Evolutionary conservation across 768 basidiomycete species (phyloP).

Genomic region (Pisolithus sp.): DNA sequence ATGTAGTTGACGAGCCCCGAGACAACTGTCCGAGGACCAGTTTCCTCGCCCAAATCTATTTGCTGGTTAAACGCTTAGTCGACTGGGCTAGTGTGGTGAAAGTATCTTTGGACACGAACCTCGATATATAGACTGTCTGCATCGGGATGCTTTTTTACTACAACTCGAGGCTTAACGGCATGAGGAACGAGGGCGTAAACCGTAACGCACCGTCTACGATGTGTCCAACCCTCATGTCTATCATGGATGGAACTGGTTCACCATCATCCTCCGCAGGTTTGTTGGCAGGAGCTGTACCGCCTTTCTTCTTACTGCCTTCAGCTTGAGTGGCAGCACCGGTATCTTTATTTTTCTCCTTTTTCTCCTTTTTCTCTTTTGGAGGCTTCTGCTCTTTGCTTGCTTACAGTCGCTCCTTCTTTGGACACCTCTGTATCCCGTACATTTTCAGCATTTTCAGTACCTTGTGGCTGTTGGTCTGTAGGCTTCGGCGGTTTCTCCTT

Average conservation of each 20-base stretch:
- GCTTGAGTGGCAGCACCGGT: conserved; percentile 5
- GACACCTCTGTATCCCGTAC: conserved; percentile 32
- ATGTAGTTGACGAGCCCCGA: conserved; percentile 97
- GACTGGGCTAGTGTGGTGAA: neutral
- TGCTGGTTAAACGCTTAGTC: conserved; percentile 44
- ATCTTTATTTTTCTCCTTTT: conserved; percentile 32
- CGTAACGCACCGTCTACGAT: conserved; percentile 74
- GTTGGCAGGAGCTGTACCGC: conserved; percentile 13
- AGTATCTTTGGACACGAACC: conserved; percentile 32
- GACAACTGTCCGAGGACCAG: conserved; percentile 91
- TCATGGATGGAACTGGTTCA: conserved; percentile 92
- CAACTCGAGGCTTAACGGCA: conserved; percentile 2
- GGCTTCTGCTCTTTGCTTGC: conserved; percentile 25
- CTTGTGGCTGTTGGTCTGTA: conserved; percentile 21
- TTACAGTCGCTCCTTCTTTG: conserved; percentile 13
- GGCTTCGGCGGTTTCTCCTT: conserved; percentile 53
- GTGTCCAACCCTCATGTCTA: conserved; percentile 90
- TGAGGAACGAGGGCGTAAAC: neutral
- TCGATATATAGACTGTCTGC: conserved; percentile 97
- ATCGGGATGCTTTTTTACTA: conserved; percentile 94
- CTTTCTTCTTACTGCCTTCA: conserved; percentile 25
- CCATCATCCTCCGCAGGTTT: conserved; percentile 52
- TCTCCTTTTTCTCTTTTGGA: conserved; percentile 51
- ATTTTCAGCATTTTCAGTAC: conserved; percentile 25
- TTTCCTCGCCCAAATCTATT: conserved; percentile 95